Percentiles rank a stretch among this genome's conserved stretches.
Evolutionary conservation across 2,329 filamentous ascomycete genomes (phyloP).

Genomic region (Aureobasidium sp.): DNA sequence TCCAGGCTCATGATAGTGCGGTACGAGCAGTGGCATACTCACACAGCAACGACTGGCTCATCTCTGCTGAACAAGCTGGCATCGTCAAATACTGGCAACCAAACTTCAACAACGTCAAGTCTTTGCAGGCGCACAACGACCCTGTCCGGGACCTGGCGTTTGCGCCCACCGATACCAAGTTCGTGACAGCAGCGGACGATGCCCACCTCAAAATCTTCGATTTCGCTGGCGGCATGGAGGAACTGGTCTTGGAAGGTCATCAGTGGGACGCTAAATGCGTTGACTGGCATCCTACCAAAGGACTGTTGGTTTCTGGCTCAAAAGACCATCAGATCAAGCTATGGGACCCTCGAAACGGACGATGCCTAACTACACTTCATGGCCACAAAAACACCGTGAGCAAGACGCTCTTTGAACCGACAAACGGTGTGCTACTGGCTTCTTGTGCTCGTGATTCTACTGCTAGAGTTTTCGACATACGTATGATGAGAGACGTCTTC

Average conservation of each 20-base stretch:
- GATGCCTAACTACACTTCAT: slow-evolving; percentile 87
- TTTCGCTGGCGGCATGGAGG: slow-evolving; percentile 78
- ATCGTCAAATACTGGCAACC: slow-evolving; percentile 98
- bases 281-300: slow-evolving; percentile 96
- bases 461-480: slow-evolving; percentile 85
- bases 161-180: slow-evolving; percentile 89
- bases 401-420: slow-evolving; percentile 82
- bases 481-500: slow-evolving; percentile 97
- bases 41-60: slow-evolving; percentile 92
- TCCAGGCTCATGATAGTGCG: slow-evolving; percentile 89
- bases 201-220: slow-evolving; percentile 92
- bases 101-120: slow-evolving; percentile 98
- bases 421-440: slow-evolving; percentile 76
- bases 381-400: slow-evolving; percentile 97
- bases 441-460: slow-evolving; percentile 92
- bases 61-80: slow-evolving; percentile 92
- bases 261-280: slow-evolving; percentile 97
- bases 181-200: slow-evolving; percentile 93
- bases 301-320: slow-evolving; percentile 86
- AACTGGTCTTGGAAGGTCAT: slow-evolving; percentile 82
- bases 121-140: slow-evolving; percentile 82
- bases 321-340: slow-evolving; percentile 97
- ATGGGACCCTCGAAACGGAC: slow-evolving; percentile 90
- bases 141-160: slow-evolving; percentile 89
- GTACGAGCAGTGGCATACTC: slow-evolving; percentile 82